Evolutionary conservation across 352 stramenopile genomes (phyloP).

Genomic region (Phytophthora melonis): DNA sequence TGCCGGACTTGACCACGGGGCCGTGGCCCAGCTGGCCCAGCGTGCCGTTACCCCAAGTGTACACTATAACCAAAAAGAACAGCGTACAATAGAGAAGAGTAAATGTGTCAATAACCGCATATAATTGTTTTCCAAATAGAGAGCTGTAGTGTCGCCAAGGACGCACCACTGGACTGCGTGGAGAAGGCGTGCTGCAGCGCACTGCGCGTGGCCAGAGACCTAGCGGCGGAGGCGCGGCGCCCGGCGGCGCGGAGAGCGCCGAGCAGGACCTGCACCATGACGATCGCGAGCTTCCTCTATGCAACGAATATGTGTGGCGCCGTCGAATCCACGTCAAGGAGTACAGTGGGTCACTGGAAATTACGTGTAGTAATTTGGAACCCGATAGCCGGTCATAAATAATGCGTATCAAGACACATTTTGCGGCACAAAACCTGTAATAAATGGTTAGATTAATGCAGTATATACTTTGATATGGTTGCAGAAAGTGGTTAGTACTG

Average conservation of each 20-base stretch:
- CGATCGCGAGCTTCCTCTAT: slow-evolving; percentile 16
- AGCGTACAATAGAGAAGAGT: background rate
- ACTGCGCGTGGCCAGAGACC: slow-evolving; percentile 30
- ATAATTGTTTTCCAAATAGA: background rate
- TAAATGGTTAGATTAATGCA: no score
- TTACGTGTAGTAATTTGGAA: background rate
- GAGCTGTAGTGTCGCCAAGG: background rate
- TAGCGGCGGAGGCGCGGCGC: slow-evolving; percentile 22
- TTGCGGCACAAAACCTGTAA: no score
- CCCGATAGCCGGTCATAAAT: no score
- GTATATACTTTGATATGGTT: no score
- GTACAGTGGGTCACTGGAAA: background rate
- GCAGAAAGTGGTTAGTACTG: no score
- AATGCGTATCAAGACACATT: no score
- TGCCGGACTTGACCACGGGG: slow-evolving; percentile 82
- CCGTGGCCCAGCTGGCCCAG: slow-evolving; percentile 88
- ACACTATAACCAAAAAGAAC: slow-evolving; percentile 48
- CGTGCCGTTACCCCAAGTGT: slow-evolving; percentile 87
- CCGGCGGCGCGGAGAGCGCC: slow-evolving; percentile 47
- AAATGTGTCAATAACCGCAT: background rate
- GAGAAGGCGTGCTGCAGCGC: slow-evolving; percentile 46
- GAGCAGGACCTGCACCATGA: slow-evolving; percentile 63
- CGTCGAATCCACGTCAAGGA: background rate
- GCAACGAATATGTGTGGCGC: slow-evolving; percentile 33
- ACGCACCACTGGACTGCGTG: slow-evolving; percentile 74